These are phyloP conservation scores for Botrytis cinerea DNA, from an alignment of 2,329 filamentous ascomycete species.

Conservation along the genomic window DNA sequence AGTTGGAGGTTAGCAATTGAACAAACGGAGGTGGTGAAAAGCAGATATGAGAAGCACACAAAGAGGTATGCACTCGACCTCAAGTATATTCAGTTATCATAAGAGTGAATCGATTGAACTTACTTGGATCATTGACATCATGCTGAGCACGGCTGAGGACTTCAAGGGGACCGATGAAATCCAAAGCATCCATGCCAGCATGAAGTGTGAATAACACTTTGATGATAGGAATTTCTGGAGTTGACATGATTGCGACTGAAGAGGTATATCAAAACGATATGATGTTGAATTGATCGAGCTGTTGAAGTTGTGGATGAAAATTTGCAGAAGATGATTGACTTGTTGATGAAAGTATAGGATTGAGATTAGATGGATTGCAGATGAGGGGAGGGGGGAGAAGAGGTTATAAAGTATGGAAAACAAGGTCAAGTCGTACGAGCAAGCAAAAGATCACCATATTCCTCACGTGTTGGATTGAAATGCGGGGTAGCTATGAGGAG, in stretches of 20 bases:
- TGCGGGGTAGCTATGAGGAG: constrained; percentile 25
- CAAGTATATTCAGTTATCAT: constrained; percentile 1
- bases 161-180: constrained; percentile 60
- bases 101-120: constrained; percentile 39
- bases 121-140: constrained; percentile 52
- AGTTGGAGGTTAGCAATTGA: constrained; percentile 3
- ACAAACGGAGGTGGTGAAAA: background rate
- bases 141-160: constrained; percentile 56
- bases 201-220: constrained; percentile 61
- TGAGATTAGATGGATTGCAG: background rate
- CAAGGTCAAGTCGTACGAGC: constrained; percentile 15
- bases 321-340: background rate
- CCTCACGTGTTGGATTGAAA: constrained; percentile 22
- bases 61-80: background rate
- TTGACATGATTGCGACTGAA: constrained; percentile 39
- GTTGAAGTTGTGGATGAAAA: constrained; percentile 5
- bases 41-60: constrained; percentile 16
- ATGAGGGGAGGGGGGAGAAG: background rate
- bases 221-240: constrained; percentile 45
- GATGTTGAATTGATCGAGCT: background rate
- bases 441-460: constrained; percentile 17
- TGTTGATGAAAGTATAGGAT: background rate
- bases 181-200: constrained; percentile 56
- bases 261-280: background rate
- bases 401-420: background rate